A percentile compares a stretch with the other conserved stretches of the same genome.
Conservation (phyloP, 148 eudicot species). For the Nepenthes mirabilis region DNA sequence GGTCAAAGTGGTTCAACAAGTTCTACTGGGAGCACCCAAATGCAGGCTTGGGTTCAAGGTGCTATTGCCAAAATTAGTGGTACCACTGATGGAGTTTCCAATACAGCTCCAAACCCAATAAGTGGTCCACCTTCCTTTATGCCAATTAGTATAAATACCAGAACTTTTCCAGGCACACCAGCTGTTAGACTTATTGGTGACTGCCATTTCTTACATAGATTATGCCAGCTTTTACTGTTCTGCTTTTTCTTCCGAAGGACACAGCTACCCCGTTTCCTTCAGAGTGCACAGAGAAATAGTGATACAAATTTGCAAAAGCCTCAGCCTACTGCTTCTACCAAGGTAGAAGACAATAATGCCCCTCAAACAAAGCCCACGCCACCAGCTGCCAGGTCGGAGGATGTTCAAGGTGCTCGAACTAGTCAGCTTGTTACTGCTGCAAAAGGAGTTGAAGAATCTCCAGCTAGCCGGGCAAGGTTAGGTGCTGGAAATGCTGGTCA, state of each 20-base stretch:
- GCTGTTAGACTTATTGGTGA: constrained; percentile 98
- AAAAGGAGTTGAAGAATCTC: constrained; percentile 72
- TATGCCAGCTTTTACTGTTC: constrained; percentile 91
- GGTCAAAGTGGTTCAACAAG: constrained; percentile 71
- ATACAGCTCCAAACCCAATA: constrained; percentile 56
- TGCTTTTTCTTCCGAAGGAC: constrained; percentile 86
- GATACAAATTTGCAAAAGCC: constrained; percentile 55
- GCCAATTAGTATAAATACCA: constrained; percentile 96
- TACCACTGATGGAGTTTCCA: constrained; percentile 64
- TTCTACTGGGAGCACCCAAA: constrained; percentile 83
- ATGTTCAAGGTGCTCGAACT: constrained; percentile 33
- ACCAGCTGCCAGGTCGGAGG: constrained; percentile 36
- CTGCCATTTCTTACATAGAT: constrained; percentile 85
- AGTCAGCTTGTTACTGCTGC: constrained; percentile 45
- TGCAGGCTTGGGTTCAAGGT: constrained; percentile 99
- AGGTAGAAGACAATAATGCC: constrained; percentile 62
- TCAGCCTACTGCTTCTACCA: constrained; percentile 44
- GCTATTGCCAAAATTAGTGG: constrained; percentile 98
- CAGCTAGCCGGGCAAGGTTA: constrained; percentile 44
- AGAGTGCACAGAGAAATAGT: constrained; percentile 50
- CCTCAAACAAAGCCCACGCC: constrained; percentile 34
- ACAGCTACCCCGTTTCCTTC: constrained; percentile 56
- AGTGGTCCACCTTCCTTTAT: constrained; percentile 70
- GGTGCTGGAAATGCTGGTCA: constrained; percentile 99
- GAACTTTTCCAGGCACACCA: constrained; percentile 98